Conservation (phyloP, 2,329 filamentous ascomycete genomes). For the Fusarium mangiferae region DNA sequence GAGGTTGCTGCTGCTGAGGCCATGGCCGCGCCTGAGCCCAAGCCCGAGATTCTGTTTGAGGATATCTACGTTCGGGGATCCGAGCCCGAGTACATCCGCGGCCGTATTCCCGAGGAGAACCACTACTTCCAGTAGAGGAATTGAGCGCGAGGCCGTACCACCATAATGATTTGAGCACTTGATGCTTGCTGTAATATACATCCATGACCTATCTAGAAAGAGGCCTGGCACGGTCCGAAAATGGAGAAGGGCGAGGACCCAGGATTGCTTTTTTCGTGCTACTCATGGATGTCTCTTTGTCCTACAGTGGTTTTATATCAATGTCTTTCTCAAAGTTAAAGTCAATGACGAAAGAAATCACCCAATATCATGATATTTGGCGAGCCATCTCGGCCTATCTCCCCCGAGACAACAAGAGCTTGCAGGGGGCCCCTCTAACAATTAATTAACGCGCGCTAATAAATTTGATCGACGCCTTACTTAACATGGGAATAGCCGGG, state of each 20-base stretch:
- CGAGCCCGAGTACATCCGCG: conserved; percentile 44
- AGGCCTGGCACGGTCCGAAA: conserved; percentile 40
- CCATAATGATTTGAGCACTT: conserved; percentile 49
- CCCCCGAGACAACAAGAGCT: conserved; percentile 23
- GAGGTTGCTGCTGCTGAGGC: conserved; percentile 92
- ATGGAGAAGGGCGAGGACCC: conserved; percentile 38
- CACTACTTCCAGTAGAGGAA: conserved; percentile 37
- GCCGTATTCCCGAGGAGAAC: conserved; percentile 40
- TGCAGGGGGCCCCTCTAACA: conserved; percentile 19
- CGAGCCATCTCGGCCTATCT: conserved; percentile 27
- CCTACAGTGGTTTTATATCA: conserved; percentile 9
- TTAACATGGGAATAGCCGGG: neutral
- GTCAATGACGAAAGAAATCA: neutral
- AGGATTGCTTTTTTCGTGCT: conserved; percentile 36
- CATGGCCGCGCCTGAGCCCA: conserved; percentile 84
- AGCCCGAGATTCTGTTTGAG: conserved; percentile 87
- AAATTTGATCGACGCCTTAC: conserved; percentile 13
- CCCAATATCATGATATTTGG: conserved; percentile 15
- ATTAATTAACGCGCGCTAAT: conserved; percentile 6
- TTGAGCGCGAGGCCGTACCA: conserved; percentile 28
- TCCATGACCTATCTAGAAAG: conserved; percentile 45
- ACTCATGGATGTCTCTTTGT: conserved; percentile 36
- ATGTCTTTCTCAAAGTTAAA: neutral
- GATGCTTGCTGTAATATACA: conserved; percentile 48
- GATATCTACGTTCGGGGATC: conserved; percentile 43